phyloP scores from a whole-genome alignment of 768 basidiomycete species.

The Phanerochaete carnosa region DNA sequence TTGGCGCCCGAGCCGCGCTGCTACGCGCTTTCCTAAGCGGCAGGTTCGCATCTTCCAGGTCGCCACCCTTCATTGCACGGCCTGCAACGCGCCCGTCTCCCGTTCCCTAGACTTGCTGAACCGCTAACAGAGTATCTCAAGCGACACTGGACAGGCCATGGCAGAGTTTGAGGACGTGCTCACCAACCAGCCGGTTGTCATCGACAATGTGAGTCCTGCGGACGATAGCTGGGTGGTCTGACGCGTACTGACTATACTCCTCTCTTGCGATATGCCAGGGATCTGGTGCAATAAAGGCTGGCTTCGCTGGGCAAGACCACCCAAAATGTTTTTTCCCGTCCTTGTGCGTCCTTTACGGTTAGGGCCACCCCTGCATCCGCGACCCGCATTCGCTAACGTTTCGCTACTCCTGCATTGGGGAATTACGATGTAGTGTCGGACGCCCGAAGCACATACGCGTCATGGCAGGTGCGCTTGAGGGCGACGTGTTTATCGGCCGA shows the following conservation, averaged over 20 bases:
- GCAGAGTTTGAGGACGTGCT: conserved; percentile 91
- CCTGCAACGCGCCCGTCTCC: background rate
- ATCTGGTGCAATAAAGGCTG: conserved; percentile 97
- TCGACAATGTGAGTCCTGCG: conserved; percentile 80
- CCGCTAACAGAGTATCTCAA: background rate
- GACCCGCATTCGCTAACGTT: conserved; percentile 5
- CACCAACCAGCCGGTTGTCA: conserved; percentile 98
- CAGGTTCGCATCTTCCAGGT: conserved; percentile 1
- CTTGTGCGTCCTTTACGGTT: conserved; percentile 69
- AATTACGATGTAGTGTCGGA: conserved; percentile 62
- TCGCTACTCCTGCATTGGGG: background rate
- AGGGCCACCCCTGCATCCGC: conserved; percentile 18
- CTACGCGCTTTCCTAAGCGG: background rate
- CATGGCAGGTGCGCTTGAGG: conserved; percentile 96
- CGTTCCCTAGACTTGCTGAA: background rate
- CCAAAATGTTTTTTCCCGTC: conserved; percentile 99
- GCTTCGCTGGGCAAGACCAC: conserved; percentile 98
- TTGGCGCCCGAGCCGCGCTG: background rate
- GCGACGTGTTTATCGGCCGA: conserved; percentile 93
- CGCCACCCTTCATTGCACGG: background rate
- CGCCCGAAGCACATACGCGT: conserved; percentile 96
- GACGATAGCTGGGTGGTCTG: background rate
- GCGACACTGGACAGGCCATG: conserved; percentile 39
- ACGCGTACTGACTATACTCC: background rate
- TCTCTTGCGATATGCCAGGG: conserved; percentile 53